Percentiles rank a stretch among this genome's conserved stretches.
Conservation (phyloP, 225 moss, liverwort and hornwort genomes). For the Straminergon stramineum region DNA sequence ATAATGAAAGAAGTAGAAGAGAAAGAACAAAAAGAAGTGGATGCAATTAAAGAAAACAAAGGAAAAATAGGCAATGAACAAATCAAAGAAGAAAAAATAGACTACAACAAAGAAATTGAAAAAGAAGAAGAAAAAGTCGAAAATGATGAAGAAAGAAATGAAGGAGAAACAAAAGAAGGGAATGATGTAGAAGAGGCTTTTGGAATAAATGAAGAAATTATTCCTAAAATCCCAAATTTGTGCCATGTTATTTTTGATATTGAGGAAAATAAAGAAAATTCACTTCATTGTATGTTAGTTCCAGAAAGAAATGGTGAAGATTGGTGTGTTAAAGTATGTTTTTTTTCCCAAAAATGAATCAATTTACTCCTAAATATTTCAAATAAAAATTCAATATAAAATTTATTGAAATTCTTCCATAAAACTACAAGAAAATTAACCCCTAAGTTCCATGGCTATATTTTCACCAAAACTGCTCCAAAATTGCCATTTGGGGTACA, state of each 20-base stretch:
- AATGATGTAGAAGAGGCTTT: background rate
- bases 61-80: background rate
- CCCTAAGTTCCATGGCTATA: too few relatives aligned
- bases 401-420: too few relatives aligned
- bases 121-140: background rate
- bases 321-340: constrained; percentile 13
- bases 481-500: too few relatives aligned
- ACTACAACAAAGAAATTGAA: background rate
- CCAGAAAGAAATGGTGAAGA: constrained; percentile 11
- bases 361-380: background rate
- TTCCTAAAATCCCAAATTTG: background rate
- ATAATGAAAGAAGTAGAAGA: constrained; percentile 24
- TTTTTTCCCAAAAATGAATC: background rate
- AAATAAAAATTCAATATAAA: background rate
- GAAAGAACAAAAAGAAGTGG: background rate
- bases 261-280: constrained; percentile 20
- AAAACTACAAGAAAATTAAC: background rate
- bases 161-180: background rate
- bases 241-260: constrained; percentile 34
- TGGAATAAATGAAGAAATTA: background rate
- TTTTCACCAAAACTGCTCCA: too few relatives aligned
- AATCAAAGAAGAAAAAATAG: background rate
- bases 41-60: background rate
- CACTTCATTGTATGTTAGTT: constrained; percentile 22
- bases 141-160: background rate